Evolutionary conservation across 441 rosid species (phyloP), one percentile per base, ranked within the genome.

Genomic region (Sinapis alba): DNA sequence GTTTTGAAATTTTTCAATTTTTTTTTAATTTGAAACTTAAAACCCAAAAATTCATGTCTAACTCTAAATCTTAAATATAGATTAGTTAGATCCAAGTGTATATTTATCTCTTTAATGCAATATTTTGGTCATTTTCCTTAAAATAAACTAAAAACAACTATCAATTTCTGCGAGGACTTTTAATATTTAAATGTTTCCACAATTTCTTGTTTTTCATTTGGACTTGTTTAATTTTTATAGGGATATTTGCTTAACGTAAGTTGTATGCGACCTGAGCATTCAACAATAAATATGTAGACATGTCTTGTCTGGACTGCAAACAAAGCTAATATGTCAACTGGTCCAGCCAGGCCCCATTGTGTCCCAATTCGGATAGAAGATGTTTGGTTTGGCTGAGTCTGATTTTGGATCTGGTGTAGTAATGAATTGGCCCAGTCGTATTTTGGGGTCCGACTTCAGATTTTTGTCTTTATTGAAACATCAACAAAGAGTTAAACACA

Each of bases 341-440:
- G 65, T 76, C 74, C 70, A 76, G 59, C 36, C 50, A 26, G 72
- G 72, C 51, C 62, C 72, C 65, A 62, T 30, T 28, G 21, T 62
- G 60, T 69, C 59, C 50, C 43, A 16, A 23, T 23, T 69, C 54
- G 28, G 74, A 68, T 53, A 27, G 74, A 62, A 68, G 50, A 62
- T 51, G 58, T 62, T 38, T 69, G 38, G 74, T 75, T 75, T 62
- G 64, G 74, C 63, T 27, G 58, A 47, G 74, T 26, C 69, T 26
- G 58, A 38, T 27, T 45, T 69, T 61, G 19, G 62, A 77, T 32
- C 41, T 70, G 43, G 57, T 20, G 30, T 36, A 15, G 12, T 56
- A 23, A 5, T n/a, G 30, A 53, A 38, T 27, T 15, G 74, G 59
- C 30, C 50, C 58, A 5, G 24, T 51, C 43, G 11, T 24, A 26